A percentile compares a stretch with the other conserved stretches of the same genome.
These are phyloP conservation scores for Keithomyces neogunnii DNA, from an alignment of 2,329 filamentous ascomycete species.

Conservation along the genomic window DNA sequence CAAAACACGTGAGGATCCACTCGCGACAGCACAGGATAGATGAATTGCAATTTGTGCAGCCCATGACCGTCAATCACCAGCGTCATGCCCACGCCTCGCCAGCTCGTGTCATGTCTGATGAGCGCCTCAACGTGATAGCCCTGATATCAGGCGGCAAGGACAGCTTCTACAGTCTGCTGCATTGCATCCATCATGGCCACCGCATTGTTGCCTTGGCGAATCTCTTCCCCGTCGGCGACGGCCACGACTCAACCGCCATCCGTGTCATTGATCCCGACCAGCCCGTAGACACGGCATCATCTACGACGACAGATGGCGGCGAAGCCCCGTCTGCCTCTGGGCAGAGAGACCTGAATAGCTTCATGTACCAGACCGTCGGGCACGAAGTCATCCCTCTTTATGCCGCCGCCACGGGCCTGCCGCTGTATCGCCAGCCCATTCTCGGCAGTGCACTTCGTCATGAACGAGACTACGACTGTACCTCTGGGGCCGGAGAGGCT, in stretches of 20 bases:
- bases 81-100: background rate
- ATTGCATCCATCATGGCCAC: conserved; percentile 82
- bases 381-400: conserved; percentile 83
- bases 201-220: conserved; percentile 83
- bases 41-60: background rate
- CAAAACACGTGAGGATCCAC: conserved; percentile 2
- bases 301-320: background rate
- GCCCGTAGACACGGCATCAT: background rate
- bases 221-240: conserved; percentile 47
- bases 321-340: conserved; percentile 7
- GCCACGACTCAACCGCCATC: background rate
- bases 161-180: conserved; percentile 86
- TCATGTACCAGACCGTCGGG: conserved; percentile 99
- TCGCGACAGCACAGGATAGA: background rate
- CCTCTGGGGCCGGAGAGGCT: conserved; percentile 12
- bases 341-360: conserved; percentile 70
- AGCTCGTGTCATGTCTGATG: conserved; percentile 27
- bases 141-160: conserved; percentile 96
- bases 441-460: conserved; percentile 61
- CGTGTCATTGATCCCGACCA: conserved; percentile 12
- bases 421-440: conserved; percentile 76
- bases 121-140: conserved; percentile 69
- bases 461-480: conserved; percentile 57
- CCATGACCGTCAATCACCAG: background rate
- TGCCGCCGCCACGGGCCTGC: conserved; percentile 66